Evolutionary conservation across 179 eudicot species (phyloP).

Genomic region (Beta lomatogona): DNA sequence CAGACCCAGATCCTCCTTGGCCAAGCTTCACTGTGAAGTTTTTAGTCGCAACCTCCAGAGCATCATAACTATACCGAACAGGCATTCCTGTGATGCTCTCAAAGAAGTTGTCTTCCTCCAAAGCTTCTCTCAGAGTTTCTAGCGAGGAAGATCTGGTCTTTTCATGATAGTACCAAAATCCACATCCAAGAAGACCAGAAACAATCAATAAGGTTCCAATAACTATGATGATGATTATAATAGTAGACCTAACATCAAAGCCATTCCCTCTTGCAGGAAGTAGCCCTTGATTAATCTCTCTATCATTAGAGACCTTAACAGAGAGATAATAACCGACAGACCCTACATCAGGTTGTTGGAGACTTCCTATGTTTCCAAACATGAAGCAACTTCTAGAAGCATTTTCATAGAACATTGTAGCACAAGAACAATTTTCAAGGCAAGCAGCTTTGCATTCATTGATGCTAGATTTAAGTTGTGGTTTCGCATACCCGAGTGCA

Average conservation of each 20-base stretch:
- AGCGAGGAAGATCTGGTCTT: neutral
- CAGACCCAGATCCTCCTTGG: slow-evolving; percentile 18
- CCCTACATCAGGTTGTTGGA: slow-evolving; percentile 8
- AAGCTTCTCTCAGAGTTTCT: slow-evolving; percentile 2
- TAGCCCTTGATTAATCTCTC: neutral
- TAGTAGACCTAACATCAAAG: slow-evolving; percentile 6
- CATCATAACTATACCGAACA: slow-evolving; percentile 11
- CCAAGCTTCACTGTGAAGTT: slow-evolving; percentile 13
- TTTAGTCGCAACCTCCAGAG: slow-evolving; percentile 4
- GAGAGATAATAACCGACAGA: neutral
- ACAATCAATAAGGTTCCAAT: slow-evolving; percentile 13
- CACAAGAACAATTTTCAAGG: slow-evolving; percentile 10
- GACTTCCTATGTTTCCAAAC: slow-evolving; percentile 6
- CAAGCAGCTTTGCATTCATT: slow-evolving; percentile 8
- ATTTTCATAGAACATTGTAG: slow-evolving; percentile 10
- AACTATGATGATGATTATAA: neutral
- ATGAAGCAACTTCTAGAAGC: slow-evolving; percentile 5
- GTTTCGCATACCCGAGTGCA: slow-evolving; percentile 6
- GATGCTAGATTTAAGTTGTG: slow-evolving; percentile 1
- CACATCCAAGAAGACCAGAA: neutral
- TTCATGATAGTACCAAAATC: slow-evolving; percentile 5
- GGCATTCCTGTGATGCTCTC: slow-evolving; percentile 15
- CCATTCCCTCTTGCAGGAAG: slow-evolving; percentile 9
- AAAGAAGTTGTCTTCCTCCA: slow-evolving; percentile 11
- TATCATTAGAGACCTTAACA: neutral